Evolutionary conservation across 2,329 filamentous ascomycete species (phyloP).

Genomic region (Cercospora sp.): DNA sequence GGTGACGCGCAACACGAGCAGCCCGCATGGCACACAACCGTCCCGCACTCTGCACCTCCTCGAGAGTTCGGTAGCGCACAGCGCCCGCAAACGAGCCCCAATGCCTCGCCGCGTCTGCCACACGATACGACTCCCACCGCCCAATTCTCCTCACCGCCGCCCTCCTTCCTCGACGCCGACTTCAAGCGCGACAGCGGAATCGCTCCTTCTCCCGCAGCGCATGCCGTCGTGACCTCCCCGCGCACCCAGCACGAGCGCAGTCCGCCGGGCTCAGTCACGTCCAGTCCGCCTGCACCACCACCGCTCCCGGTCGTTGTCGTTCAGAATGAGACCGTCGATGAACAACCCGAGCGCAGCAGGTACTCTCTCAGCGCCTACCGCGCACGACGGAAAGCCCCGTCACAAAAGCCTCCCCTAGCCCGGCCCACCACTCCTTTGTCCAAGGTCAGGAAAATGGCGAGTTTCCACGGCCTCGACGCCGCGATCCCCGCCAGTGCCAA

Average conservation of each 20-base stretch:
- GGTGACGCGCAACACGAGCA: background rate
- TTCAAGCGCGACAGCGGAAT: conserved; percentile 39
- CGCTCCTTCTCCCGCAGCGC: conserved; percentile 32
- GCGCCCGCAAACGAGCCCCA: background rate
- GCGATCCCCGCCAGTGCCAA: conserved; percentile 57
- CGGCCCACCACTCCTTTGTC: conserved; percentile 16
- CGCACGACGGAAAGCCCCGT: background rate
- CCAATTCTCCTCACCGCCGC: background rate
- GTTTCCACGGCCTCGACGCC: conserved; percentile 54
- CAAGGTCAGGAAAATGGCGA: conserved; percentile 26
- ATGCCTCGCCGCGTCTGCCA: background rate
- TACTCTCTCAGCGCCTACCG: conserved; percentile 5
- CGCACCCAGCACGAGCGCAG: background rate
- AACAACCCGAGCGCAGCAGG: conserved; percentile 23
- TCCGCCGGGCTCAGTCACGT: background rate
- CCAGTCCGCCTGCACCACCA: conserved; percentile 7
- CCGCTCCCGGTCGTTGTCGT: conserved; percentile 48
- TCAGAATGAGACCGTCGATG: conserved; percentile 37
- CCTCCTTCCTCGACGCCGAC: background rate
- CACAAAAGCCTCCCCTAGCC: conserved; percentile 1
- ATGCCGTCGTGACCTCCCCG: conserved; percentile 21
- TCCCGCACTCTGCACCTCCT: background rate
- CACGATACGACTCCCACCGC: background rate
- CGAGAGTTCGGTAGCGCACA: background rate
- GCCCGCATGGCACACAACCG: background rate